Conservation (phyloP, 116 monocot species). For the Iris pallida region DNA sequence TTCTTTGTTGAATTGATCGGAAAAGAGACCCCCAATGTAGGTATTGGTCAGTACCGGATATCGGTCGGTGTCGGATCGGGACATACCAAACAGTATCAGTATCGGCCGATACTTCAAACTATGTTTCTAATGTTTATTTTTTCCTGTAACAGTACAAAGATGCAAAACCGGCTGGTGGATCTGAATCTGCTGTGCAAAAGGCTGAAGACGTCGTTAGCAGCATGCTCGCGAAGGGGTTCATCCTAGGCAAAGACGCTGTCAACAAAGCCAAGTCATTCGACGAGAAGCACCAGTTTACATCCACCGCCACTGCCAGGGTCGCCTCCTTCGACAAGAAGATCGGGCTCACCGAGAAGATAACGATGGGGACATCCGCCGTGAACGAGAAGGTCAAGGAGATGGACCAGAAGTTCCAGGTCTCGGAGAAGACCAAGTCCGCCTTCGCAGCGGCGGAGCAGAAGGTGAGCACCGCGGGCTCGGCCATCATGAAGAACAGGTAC, state of each 20-base stretch:
- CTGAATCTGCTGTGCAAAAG: slow-evolving; percentile 63
- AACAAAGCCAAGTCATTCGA: slow-evolving; percentile 79
- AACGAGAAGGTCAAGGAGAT: slow-evolving; percentile 80
- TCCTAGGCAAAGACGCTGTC: slow-evolving; percentile 74
- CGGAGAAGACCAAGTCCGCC: slow-evolving; percentile 71
- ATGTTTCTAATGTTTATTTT: no score
- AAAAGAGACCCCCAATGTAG: no score
- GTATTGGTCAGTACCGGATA: no score
- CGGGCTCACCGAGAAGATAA: slow-evolving; percentile 76
- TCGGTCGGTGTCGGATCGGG: no score
- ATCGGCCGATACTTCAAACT: no score
- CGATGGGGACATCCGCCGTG: slow-evolving; percentile 69
- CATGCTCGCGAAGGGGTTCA: slow-evolving; percentile 92
- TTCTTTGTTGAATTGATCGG: no score
- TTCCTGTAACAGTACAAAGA: slow-evolving; percentile 12
- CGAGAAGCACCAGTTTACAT: slow-evolving; percentile 74
- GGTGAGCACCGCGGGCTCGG: slow-evolving; percentile 61
- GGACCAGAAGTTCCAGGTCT: slow-evolving; percentile 81
- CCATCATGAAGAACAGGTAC: slow-evolving; percentile 74
- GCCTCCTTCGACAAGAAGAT: slow-evolving; percentile 70
- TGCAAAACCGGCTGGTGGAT: slow-evolving; percentile 16
- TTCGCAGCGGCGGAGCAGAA: slow-evolving; percentile 65
- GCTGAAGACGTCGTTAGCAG: slow-evolving; percentile 77
- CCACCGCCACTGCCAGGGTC: slow-evolving; percentile 71
- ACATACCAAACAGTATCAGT: no score